Conservation (phyloP, 176 grass and related monocot species). For the Phoenix dactylifera region DNA sequence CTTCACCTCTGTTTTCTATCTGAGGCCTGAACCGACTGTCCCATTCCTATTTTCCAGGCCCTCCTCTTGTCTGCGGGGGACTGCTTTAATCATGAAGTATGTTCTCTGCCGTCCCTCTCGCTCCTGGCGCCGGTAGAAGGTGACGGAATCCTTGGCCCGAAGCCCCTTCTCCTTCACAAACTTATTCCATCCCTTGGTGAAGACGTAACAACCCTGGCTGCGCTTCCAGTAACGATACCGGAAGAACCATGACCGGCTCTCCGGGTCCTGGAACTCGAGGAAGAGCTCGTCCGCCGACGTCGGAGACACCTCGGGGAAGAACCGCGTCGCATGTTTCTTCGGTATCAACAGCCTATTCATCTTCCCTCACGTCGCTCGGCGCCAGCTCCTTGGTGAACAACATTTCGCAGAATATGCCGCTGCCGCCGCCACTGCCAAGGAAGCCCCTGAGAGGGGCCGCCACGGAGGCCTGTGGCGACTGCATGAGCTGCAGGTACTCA, state of each 20-base stretch:
- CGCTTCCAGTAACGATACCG: conserved; percentile 22
- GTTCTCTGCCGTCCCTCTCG: background rate
- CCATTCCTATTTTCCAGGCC: no score
- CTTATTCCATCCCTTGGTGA: conserved; percentile 20
- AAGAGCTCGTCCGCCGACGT: background rate
- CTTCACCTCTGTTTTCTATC: no score
- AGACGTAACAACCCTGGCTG: conserved; percentile 15
- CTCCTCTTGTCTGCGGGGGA: no score
- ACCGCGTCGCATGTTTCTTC: background rate
- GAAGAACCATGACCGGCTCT: background rate
- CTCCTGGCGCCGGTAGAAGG: background rate
- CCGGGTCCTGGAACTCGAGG: conserved; percentile 8
- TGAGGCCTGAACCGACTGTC: no score
- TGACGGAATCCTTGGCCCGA: background rate
- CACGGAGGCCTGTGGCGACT: no score
- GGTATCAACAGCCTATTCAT: conserved; percentile 4
- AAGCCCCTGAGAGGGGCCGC: no score
- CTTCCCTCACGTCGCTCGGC: no score
- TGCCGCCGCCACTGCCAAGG: no score
- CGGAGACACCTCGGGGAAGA: conserved; percentile 1
- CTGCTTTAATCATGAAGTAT: background rate
- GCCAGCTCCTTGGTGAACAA: no score
- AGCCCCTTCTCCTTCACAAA: conserved; percentile 12
- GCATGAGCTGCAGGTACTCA: no score
- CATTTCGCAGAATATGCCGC: no score